Conservation (phyloP, 176 grass and related monocot species). For the Paspalum notatum region DNA sequence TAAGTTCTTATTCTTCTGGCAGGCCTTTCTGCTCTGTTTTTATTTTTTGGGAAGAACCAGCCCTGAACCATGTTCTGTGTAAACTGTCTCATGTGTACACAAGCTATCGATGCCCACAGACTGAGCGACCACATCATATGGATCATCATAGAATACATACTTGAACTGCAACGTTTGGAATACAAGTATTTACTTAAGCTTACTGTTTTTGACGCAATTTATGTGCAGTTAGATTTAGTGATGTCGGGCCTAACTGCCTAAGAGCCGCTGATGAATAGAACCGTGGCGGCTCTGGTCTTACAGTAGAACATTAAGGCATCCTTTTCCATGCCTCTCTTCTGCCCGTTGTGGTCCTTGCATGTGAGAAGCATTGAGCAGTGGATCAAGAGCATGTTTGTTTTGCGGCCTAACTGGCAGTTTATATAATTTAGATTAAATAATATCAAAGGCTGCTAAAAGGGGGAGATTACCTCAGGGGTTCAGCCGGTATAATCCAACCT, state of each 20-base stretch:
- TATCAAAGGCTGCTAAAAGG: neutral
- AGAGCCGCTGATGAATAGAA: neutral
- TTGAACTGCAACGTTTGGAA: neutral
- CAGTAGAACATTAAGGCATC: neutral
- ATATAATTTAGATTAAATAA: too few species aligned
- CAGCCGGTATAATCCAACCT: too few species aligned
- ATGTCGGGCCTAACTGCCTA: neutral
- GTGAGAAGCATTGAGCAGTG: neutral
- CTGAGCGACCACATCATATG: neutral
- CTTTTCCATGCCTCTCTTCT: neutral
- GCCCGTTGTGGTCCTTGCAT: neutral
- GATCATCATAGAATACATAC: neutral
- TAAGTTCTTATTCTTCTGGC: constrained; percentile 22
- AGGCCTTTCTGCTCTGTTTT: constrained; percentile 4
- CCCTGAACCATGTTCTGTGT: neutral
- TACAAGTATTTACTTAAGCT: neutral
- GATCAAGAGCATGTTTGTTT: too few species aligned
- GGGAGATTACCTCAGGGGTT: too few species aligned
- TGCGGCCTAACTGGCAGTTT: too few species aligned
- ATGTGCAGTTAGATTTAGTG: neutral
- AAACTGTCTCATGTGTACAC: constrained; percentile 33
- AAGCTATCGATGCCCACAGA: neutral
- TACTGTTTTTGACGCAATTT: neutral
- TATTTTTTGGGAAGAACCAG: neutral
- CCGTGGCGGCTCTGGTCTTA: constrained; percentile 5